These are phyloP conservation scores for Aureobasidium sp. DNA, from an alignment of 2,329 filamentous ascomycete genomes.

Conservation along the genomic window DNA sequence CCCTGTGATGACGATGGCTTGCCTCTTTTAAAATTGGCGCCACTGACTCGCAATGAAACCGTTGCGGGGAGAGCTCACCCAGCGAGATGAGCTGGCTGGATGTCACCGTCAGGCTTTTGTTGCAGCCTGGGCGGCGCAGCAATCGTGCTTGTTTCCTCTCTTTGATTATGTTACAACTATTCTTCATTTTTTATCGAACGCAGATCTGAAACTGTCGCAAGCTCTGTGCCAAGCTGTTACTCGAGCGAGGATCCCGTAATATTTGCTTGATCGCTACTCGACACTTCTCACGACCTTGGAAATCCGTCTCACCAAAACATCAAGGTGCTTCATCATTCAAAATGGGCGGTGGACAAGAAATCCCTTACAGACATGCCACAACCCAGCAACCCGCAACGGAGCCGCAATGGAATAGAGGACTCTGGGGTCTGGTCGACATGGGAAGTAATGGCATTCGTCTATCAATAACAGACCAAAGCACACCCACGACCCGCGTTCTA, in stretches of 20 bases:
- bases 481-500: conserved; percentile 59
- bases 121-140: neutral
- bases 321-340: neutral
- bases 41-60: conserved; percentile 12
- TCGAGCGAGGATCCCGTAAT: neutral
- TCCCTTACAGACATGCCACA: neutral
- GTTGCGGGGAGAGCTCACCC: conserved; percentile 4
- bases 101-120: neutral
- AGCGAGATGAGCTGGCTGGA: no score
- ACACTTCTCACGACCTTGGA: neutral
- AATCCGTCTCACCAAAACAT: neutral
- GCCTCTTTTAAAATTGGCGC: neutral
- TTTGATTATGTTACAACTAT: neutral
- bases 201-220: neutral
- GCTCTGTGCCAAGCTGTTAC: neutral
- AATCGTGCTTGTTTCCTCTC: neutral
- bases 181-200: neutral
- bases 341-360: conserved; percentile 10
- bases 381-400: neutral
- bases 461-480: conserved; percentile 69
- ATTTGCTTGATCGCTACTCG: neutral
- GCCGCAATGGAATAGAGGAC: conserved; percentile 15
- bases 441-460: conserved; percentile 76
- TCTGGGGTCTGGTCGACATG: conserved; percentile 18
- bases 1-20: neutral